Percentiles rank a stretch among this genome's conserved stretches.
These are phyloP conservation scores for Camelina laxa DNA, from an alignment of 345 rosid genomes.

Conservation along the genomic window DNA sequence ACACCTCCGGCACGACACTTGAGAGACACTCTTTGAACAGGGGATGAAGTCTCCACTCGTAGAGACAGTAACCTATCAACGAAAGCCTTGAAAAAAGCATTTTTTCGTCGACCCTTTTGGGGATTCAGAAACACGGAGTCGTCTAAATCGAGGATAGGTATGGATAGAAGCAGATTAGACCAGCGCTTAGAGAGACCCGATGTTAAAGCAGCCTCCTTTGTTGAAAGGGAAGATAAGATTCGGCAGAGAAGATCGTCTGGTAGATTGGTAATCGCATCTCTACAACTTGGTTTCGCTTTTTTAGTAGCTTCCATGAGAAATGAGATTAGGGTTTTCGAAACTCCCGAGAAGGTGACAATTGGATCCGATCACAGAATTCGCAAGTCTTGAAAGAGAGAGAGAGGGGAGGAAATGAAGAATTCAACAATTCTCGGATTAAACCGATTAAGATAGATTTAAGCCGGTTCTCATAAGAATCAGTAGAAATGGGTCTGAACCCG, in stretches of 20 bases:
- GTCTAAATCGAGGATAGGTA: constrained; percentile 26
- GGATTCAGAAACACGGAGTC: not conserved
- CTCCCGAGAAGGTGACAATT: not conserved
- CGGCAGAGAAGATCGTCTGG: constrained; percentile 34
- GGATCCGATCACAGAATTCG: not conserved
- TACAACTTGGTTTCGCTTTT: not conserved
- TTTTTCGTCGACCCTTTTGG: not conserved
- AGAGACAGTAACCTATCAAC: constrained; percentile 18
- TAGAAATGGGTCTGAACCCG: not conserved
- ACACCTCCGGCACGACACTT: constrained; percentile 4
- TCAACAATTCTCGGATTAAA: not conserved
- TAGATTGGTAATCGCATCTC: constrained; percentile 20
- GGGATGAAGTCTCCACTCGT: constrained; percentile 13
- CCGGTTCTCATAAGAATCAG: not conserved
- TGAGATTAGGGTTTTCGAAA: constrained; percentile 1
- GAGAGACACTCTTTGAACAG: constrained; percentile 20
- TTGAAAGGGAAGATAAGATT: constrained; percentile 23
- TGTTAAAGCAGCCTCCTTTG: constrained; percentile 33
- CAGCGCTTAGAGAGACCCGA: constrained; percentile 30
- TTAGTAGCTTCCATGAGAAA: constrained; percentile 4
- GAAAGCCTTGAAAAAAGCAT: constrained; percentile 3
- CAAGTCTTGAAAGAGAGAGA: not conserved
- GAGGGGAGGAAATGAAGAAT: not conserved
- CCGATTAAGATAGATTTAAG: not conserved
- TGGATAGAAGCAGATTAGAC: constrained; percentile 14